Evolutionary conservation across 768 basidiomycete genomes (phyloP).

Genomic region (Mycena filopes): DNA sequence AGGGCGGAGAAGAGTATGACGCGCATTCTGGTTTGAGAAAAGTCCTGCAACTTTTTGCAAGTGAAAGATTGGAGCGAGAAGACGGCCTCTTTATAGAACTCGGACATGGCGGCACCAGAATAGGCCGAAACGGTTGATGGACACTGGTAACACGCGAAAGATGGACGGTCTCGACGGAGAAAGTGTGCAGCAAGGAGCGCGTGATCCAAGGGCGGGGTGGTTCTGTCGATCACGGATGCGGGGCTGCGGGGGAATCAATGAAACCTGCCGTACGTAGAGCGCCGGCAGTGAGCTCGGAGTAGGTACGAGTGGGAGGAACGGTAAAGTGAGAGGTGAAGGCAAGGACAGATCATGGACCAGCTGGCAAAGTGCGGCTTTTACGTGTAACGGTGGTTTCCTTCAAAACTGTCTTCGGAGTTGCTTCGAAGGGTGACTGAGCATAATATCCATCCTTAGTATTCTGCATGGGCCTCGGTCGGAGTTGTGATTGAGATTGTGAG

Average conservation of each 20-base stretch:
- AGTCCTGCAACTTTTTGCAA: slow-evolving; percentile 21
- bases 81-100: slow-evolving; percentile 23
- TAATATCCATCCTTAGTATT: too few relatives aligned
- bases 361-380: too few relatives aligned
- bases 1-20: slow-evolving; percentile 41
- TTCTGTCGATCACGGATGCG: neutral
- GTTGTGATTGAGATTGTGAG: too few relatives aligned
- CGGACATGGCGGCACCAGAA: neutral
- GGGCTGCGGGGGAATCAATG: neutral
- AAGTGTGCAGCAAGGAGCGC: neutral
- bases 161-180: slow-evolving; percentile 4
- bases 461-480: too few relatives aligned
- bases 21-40: slow-evolving; percentile 45
- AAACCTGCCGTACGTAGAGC: too few relatives aligned
- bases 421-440: too few relatives aligned
- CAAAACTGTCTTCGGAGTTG: too few relatives aligned
- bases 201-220: neutral
- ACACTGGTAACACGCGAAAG: slow-evolving; percentile 11
- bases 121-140: slow-evolving; percentile 1
- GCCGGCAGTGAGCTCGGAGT: too few relatives aligned
- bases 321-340: too few relatives aligned
- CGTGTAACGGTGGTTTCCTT: too few relatives aligned
- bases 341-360: too few relatives aligned
- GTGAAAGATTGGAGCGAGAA: slow-evolving; percentile 11
- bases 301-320: too few relatives aligned